Conservation (phyloP, 83 land plant genomes). For the Larix sibirica region DNA sequence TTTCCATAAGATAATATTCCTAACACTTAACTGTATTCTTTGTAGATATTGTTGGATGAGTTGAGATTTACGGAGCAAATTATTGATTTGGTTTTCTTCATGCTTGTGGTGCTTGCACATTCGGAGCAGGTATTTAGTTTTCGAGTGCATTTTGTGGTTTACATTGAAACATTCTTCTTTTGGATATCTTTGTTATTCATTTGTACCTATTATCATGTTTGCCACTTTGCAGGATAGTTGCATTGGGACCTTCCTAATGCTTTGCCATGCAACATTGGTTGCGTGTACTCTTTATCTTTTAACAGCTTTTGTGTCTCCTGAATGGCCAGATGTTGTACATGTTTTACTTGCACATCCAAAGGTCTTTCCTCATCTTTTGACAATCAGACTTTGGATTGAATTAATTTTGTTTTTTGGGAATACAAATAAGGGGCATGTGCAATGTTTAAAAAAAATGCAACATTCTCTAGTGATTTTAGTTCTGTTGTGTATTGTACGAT, state of each 20-base stretch:
- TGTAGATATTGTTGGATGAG: slow-evolving; percentile 90
- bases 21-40: background rate
- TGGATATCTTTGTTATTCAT: background rate
- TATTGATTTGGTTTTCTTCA: slow-evolving; percentile 74
- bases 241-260: slow-evolving; percentile 12
- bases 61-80: slow-evolving; percentile 86
- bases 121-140: slow-evolving; percentile 54
- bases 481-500: too few relatives aligned
- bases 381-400: background rate
- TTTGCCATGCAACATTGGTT: slow-evolving; percentile 14
- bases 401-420: background rate
- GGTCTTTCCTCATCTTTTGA: slow-evolving; percentile 20
- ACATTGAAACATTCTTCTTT: background rate
- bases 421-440: background rate
- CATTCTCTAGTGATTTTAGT: too few relatives aligned
- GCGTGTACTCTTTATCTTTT: slow-evolving; percentile 47
- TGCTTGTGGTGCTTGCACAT: slow-evolving; percentile 64
- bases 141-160: background rate
- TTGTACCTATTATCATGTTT: slow-evolving; percentile 10
- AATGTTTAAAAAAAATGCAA: too few relatives aligned
- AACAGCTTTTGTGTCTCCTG: slow-evolving; percentile 41
- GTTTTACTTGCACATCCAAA: slow-evolving; percentile 67
- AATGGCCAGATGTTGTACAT: slow-evolving; percentile 59
- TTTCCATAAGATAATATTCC: background rate
- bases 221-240: slow-evolving; percentile 29